Conservation (phyloP, 1,139 yeast genomes). For the Pichia sp. region DNA sequence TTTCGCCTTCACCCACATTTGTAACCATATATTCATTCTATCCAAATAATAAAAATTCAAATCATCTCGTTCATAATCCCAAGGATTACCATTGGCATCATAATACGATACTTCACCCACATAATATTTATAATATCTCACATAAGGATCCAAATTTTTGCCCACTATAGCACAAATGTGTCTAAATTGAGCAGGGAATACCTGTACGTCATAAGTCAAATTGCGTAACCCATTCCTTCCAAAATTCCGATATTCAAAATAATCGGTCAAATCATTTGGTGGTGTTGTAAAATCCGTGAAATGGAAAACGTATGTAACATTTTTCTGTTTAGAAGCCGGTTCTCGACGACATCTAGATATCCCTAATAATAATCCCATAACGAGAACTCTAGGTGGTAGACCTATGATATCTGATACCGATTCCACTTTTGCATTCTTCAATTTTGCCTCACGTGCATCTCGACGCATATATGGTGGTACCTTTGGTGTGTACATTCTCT, state of each 20-base stretch:
- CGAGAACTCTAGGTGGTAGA: background rate
- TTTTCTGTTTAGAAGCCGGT: background rate
- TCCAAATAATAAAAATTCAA: constrained; percentile 2
- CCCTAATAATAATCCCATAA: constrained; percentile 7
- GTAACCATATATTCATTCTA: constrained; percentile 8
- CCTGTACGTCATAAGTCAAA: constrained; percentile 10
- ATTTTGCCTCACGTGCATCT: too few relatives aligned
- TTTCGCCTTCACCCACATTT: constrained; percentile 9
- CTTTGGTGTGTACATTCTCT: too few relatives aligned
- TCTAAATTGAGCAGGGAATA: constrained; percentile 11
- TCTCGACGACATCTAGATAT: constrained; percentile 7
- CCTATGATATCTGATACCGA: background rate
- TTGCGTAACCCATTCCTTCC: background rate
- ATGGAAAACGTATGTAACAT: constrained; percentile 7
- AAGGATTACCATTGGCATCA: background rate
- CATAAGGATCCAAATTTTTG: constrained; percentile 1
- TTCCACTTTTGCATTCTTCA: background rate
- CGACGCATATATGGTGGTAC: too few relatives aligned
- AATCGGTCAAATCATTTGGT: background rate
- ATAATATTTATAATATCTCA: constrained; percentile 4
- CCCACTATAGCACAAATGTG: background rate
- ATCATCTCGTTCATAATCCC: background rate
- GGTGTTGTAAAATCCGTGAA: constrained; percentile 8
- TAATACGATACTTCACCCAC: background rate
- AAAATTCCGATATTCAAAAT: constrained; percentile 5